phyloP scores from a whole-genome alignment of 768 basidiomycete genomes.

The Tylopilus cervinicoccineus region DNA sequence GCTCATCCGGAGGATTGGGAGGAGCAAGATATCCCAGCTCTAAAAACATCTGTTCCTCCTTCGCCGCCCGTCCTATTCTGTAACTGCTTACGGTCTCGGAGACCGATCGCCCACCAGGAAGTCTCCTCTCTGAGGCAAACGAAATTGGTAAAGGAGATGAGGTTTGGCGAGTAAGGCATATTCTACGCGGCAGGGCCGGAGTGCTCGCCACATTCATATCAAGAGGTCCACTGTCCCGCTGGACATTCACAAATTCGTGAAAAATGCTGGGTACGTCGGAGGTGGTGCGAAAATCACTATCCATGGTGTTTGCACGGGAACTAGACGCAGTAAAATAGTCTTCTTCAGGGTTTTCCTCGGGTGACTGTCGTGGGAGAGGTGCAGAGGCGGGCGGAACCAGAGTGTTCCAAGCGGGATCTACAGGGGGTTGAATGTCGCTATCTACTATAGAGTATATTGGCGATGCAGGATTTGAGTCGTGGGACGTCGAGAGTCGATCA shows the following conservation, averaged over 20 bases:
- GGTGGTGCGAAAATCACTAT: constrained; percentile 9
- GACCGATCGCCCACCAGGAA: constrained; percentile 32
- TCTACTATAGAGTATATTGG: constrained; percentile 14
- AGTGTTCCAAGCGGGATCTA: constrained; percentile 10
- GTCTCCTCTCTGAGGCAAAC: constrained; percentile 27
- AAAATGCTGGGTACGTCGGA: constrained; percentile 21
- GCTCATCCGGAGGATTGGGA: constrained; percentile 81
- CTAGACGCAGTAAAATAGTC: constrained; percentile 30
- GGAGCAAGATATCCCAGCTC: constrained; percentile 71
- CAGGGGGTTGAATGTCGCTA: neutral
- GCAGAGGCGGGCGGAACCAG: constrained; percentile 11
- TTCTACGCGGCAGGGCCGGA: constrained; percentile 47
- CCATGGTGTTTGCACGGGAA: constrained; percentile 22
- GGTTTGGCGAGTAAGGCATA: constrained; percentile 56
- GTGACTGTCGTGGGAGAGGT: constrained; percentile 20
- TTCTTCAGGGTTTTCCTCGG: constrained; percentile 24
- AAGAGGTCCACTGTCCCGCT: constrained; percentile 26
- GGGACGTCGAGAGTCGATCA: constrained; percentile 21
- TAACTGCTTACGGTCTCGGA: constrained; percentile 31
- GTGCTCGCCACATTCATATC: constrained; percentile 36
- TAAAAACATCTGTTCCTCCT: constrained; percentile 64
- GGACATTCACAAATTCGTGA: constrained; percentile 25
- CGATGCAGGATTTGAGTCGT: constrained; percentile 22
- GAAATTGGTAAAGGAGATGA: constrained; percentile 59
- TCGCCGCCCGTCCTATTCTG: constrained; percentile 48